Base-by-base conservation (phyloP, 225 moss, liverwort and hornwort genomes). In the Antitrichia curtipendula region DNA sequence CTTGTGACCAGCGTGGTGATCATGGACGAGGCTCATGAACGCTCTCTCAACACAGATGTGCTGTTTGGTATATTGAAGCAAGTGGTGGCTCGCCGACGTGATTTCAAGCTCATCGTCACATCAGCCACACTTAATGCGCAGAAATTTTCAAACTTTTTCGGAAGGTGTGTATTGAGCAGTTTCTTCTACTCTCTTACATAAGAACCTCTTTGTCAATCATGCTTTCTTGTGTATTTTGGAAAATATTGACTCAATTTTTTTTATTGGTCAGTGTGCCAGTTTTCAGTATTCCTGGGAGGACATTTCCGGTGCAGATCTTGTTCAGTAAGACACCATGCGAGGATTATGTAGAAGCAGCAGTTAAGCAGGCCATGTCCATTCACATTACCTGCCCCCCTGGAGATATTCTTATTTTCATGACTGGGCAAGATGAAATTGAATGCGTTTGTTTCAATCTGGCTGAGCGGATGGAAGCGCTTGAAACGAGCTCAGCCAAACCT, bases 301-400 rank as follows among this genome's bases (percentile, higher is more conserved):
- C 99, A 57, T 99, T 99, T 83, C 99, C 99, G 80, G 99, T 99
- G 80, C 95, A 99, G 88, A 95, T 85, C 82, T 85, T 99, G 90
- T 99, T 96, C 89, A 97, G 96, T 84, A 99, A 97, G 92, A 95
- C 95, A 84, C 97, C 99, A 49, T 97, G 97, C 91, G 97, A 99
- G 92, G 97, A 99, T 88, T 99, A 99, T 87, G 99, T 99, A 47
- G 97, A 99, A 90, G 95, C 94, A 75, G 99, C 99, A 85, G 99
- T 99, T 41, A 99, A 99, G 88, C 99, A 99, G 91, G 97, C 97
- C 62, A 94, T 99, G 95, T 97, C 99, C n/a, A 99, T 99, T 87
- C 99, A 99, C 86, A 96, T 99, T 80, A 96, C 97, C 66, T 97
- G 96, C 86, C 96, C 99, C 76, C 86, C 90, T 61, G 99, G 99